phyloP scores from a whole-genome alignment of 768 basidiomycete genomes.

The Melanogaster broomeanus region DNA sequence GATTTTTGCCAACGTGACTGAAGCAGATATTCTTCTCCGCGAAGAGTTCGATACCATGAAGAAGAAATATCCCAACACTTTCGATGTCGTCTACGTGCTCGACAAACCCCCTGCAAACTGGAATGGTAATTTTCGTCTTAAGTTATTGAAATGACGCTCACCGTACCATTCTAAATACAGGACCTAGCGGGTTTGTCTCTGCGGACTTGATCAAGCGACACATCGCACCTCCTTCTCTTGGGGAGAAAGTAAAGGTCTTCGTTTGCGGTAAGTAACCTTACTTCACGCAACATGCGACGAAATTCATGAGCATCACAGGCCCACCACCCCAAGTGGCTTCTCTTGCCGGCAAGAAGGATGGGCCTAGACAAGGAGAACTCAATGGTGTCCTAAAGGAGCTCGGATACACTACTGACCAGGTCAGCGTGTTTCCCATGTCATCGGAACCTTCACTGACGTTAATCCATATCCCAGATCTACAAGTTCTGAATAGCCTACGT shows the following conservation, averaged over 20 bases:
- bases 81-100: constrained; percentile 85
- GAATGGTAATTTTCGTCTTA: constrained; percentile 49
- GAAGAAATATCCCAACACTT: constrained; percentile 64
- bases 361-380: constrained; percentile 78
- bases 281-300: neutral
- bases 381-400: constrained; percentile 83
- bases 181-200: constrained; percentile 74
- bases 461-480: constrained; percentile 34
- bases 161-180: constrained; percentile 30
- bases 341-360: constrained; percentile 86
- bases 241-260: constrained; percentile 85
- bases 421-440: constrained; percentile 28
- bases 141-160: constrained; percentile 5
- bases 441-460: neutral
- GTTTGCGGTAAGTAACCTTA: constrained; percentile 69
- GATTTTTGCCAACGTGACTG: constrained; percentile 88
- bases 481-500: constrained; percentile 35
- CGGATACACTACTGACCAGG: constrained; percentile 87
- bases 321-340: constrained; percentile 90
- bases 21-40: constrained; percentile 86
- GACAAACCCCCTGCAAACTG: constrained; percentile 67
- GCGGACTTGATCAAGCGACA: constrained; percentile 73
- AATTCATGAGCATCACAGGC: constrained; percentile 36
- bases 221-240: constrained; percentile 60
- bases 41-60: constrained; percentile 73